phyloP scores from a whole-genome alignment of 2,329 filamentous ascomycete species.

The Neodidymelliopsis sp. region DNA sequence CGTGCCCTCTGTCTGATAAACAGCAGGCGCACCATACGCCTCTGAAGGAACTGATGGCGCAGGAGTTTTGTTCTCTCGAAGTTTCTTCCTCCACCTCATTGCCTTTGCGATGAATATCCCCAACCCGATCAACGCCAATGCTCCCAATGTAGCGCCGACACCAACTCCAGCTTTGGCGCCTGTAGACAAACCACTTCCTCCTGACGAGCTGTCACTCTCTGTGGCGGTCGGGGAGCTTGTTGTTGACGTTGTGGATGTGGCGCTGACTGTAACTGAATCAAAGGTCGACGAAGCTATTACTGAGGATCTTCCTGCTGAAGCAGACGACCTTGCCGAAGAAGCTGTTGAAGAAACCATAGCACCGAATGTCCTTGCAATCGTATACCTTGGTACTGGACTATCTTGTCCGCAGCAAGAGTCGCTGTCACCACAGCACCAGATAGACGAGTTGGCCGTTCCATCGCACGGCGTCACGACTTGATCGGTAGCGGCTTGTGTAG shows the following conservation, averaged over 20 bases:
- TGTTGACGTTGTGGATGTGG: no score
- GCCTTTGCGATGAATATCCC: slow-evolving; percentile 17
- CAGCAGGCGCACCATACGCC: neutral
- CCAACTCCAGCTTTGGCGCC: slow-evolving; percentile 12
- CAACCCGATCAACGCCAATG: slow-evolving; percentile 6
- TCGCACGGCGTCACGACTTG: neutral
- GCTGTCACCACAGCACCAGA: neutral
- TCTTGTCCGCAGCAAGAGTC: neutral
- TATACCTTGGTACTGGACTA: neutral
- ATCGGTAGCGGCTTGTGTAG: neutral
- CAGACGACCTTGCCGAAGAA: no score
- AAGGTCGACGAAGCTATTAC: neutral
- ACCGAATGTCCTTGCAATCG: neutral
- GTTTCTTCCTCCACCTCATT: slow-evolving; percentile 15
- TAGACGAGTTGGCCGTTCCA: neutral
- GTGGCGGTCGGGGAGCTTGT: neutral
- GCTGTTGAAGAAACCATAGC: neutral
- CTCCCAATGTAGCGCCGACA: slow-evolving; percentile 8
- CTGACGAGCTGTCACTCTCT: neutral
- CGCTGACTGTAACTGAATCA: neutral
- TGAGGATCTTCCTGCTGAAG: no score
- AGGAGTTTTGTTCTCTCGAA: neutral
- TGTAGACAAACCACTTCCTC: neutral
- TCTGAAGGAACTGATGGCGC: neutral
- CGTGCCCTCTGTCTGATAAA: neutral